Conservation (phyloP, 1,139 yeast species). For the Taphrina populina region DNA sequence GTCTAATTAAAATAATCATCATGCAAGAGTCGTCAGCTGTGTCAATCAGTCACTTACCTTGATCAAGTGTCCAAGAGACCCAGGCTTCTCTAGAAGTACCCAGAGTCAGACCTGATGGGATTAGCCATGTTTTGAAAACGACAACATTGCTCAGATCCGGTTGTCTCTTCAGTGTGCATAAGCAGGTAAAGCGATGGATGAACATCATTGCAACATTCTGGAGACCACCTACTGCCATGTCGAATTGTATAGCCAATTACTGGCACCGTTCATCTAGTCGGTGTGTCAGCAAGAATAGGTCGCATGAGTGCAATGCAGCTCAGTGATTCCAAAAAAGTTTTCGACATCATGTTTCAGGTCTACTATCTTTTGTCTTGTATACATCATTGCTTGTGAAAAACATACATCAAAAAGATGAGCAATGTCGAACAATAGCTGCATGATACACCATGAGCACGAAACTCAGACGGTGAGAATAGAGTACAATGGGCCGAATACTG, state of each 20-base stretch:
- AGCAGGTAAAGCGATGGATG: conserved; percentile 30
- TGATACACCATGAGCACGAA: too few species aligned
- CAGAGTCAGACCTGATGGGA: neutral
- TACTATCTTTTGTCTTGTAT: conserved; percentile 16
- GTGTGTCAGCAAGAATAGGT: neutral
- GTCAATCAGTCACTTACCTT: neutral
- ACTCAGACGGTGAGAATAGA: too few species aligned
- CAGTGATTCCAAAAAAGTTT: conserved; percentile 17
- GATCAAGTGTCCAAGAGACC: neutral
- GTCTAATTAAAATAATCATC: conserved; percentile 26
- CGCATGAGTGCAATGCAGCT: conserved; percentile 1
- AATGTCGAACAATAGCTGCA: too few species aligned
- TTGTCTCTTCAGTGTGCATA: conserved; percentile 10
- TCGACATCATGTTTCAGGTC: conserved; percentile 23
- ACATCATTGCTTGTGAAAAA: conserved; percentile 27
- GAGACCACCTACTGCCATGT: too few species aligned
- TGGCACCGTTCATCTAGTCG: too few species aligned
- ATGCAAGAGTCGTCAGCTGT: neutral
- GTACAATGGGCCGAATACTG: too few species aligned
- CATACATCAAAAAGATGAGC: too few species aligned
- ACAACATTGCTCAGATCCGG: conserved; percentile 17
- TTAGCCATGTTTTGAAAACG: neutral
- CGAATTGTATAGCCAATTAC: too few species aligned
- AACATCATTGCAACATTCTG: conserved; percentile 17
- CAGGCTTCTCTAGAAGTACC: neutral